A percentile compares a stretch with the other conserved stretches of the same genome.
phyloP scores from a whole-genome alignment of 208 protist genomes.

The Lotmaria passim region DNA sequence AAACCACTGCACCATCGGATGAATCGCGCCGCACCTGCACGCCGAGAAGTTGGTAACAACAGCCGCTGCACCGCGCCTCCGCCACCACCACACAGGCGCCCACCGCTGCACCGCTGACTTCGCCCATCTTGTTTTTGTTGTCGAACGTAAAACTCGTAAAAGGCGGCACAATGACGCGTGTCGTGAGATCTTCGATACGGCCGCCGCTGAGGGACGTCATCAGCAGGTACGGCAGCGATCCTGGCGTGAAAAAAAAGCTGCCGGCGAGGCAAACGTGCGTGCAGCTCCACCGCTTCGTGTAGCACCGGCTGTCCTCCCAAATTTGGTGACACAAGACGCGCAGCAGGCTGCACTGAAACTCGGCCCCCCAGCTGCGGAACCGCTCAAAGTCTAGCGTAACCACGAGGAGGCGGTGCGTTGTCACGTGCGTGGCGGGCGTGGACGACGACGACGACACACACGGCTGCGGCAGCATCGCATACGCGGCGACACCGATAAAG shows the following conservation, averaged over 20 bases:
- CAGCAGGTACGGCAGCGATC: conserved; percentile 15
- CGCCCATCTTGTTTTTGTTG: not conserved
- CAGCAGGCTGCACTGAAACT: conserved; percentile 17
- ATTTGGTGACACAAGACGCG: conserved; percentile 6
- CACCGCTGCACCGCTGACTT: no score
- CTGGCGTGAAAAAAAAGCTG: conserved; percentile 18
- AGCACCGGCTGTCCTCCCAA: conserved; percentile 9
- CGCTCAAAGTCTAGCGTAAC: conserved; percentile 24
- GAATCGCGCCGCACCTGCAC: not conserved
- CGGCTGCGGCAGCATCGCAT: not conserved
- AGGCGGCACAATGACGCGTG: not conserved
- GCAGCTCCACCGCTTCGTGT: conserved; percentile 14
- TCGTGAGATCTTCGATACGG: not conserved
- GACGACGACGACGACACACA: not conserved
- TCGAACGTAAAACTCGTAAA: not conserved
- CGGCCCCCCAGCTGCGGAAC: conserved; percentile 1
- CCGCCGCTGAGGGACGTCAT: conserved; percentile 25
- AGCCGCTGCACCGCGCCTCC: not conserved
- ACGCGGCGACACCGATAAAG: conserved; percentile 10
- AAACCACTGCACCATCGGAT: not conserved
- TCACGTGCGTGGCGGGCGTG: not conserved
- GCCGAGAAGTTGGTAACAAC: conserved; percentile 9
- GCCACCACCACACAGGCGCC: not conserved
- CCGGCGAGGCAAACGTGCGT: conserved; percentile 25
- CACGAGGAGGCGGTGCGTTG: conserved; percentile 3